Conservation (phyloP, 352 stramenopile genomes). For the Phytophthora citricola region DNA sequence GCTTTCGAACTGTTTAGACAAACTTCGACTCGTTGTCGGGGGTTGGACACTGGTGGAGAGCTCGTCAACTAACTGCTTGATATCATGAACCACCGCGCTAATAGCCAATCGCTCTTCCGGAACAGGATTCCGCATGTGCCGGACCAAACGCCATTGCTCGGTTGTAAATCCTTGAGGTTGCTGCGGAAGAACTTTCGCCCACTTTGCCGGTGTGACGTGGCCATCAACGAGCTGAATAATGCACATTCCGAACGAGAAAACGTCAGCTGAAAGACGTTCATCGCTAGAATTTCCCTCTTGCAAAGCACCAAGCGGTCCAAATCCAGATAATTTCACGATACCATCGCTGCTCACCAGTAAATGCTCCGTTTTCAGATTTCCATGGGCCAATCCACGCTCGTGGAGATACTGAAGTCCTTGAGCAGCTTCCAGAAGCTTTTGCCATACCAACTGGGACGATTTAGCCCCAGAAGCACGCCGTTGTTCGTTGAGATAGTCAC, state of each 20-base stretch:
- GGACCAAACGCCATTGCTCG: slow-evolving; percentile 26
- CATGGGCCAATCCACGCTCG: slow-evolving; percentile 23
- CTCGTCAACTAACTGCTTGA: slow-evolving; percentile 6
- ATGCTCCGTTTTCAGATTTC: slow-evolving; percentile 24
- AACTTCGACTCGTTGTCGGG: background rate
- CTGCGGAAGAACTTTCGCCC: slow-evolving; percentile 5
- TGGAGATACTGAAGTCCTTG: slow-evolving; percentile 37
- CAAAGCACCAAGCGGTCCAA: slow-evolving; percentile 2
- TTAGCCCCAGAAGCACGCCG: background rate
- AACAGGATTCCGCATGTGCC: slow-evolving; percentile 19
- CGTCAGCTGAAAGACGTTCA: slow-evolving; percentile 7
- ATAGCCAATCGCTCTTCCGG: slow-evolving; percentile 7
- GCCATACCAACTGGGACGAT: slow-evolving; percentile 8
- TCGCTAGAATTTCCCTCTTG: background rate
- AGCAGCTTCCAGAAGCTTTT: slow-evolving; percentile 34
- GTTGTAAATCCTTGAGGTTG: slow-evolving; percentile 9
- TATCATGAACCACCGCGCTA: slow-evolving; percentile 19
- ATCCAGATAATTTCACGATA: slow-evolving; percentile 15
- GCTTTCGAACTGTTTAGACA: slow-evolving; percentile 1
- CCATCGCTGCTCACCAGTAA: slow-evolving; percentile 30
- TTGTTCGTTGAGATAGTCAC: slow-evolving; percentile 19
- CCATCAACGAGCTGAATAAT: slow-evolving; percentile 19
- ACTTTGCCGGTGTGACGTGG: background rate
- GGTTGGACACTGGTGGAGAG: background rate
- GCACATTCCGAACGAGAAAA: slow-evolving; percentile 24